A percentile compares a stretch with the other conserved stretches of the same genome.
phyloP scores from a whole-genome alignment of 805 yeast genomes.

The Lachancea lanzarotensis region DNA sequence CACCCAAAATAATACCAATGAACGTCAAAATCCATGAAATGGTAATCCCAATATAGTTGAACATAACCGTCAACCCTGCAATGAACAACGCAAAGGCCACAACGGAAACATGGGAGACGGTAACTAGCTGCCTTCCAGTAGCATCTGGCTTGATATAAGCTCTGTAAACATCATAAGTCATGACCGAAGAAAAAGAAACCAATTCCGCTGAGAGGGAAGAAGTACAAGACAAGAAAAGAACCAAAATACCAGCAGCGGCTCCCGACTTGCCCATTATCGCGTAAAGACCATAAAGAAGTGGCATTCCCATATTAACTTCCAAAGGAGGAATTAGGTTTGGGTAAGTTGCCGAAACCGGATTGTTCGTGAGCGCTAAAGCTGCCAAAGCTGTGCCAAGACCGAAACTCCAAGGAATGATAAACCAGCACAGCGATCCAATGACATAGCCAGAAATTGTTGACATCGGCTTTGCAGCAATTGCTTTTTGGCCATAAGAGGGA shows the following conservation, averaged over 20 bases:
- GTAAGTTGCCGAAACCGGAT: conserved; percentile 33
- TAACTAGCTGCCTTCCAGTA: conserved; percentile 30
- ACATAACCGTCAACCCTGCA: conserved; percentile 32
- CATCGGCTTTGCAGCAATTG: conserved; percentile 33
- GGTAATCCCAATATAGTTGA: conserved; percentile 34
- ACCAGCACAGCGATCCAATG: conserved; percentile 31
- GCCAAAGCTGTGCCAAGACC: conserved; percentile 30
- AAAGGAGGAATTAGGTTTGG: conserved; percentile 31
- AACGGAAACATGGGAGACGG: conserved; percentile 29
- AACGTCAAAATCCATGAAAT: conserved; percentile 27
- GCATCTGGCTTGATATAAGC: conserved; percentile 34
- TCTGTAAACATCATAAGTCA: conserved; percentile 34
- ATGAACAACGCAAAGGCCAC: conserved; percentile 21
- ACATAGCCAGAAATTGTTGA: conserved; percentile 30
- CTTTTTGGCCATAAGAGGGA: conserved; percentile 32
- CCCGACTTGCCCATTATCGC: conserved; percentile 33
- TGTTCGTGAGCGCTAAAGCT: conserved; percentile 26
- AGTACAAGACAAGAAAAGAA: conserved; percentile 35
- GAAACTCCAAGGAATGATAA: conserved; percentile 28
- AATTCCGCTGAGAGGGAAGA: conserved; percentile 36
- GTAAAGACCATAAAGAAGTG: conserved; percentile 28
- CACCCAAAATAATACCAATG: conserved; percentile 32
- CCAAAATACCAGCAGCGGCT: conserved; percentile 33
- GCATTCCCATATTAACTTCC: conserved; percentile 35
- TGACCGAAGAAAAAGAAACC: conserved; percentile 33